Evolutionary conservation across 768 basidiomycete genomes (phyloP).

Genomic region (Lactarius vividus): DNA sequence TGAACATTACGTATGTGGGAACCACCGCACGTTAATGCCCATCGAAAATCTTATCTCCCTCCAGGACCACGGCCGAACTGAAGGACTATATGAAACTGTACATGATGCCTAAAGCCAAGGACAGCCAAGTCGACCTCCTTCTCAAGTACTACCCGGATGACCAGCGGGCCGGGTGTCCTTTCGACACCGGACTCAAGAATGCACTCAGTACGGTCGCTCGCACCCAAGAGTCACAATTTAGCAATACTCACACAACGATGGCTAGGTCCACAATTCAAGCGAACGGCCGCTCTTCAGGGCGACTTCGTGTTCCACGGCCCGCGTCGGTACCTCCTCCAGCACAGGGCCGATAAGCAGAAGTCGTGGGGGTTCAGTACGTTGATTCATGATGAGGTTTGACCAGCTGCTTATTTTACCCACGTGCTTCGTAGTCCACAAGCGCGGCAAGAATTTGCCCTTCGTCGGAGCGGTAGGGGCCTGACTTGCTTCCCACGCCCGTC

Average conservation of each 20-base stretch:
- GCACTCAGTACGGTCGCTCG: conserved; percentile 32
- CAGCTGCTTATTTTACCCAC: no score
- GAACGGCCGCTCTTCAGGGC: conserved; percentile 23
- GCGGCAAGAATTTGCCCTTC: conserved; percentile 16
- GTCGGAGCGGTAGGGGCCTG: conserved; percentile 21
- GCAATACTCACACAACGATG: background rate
- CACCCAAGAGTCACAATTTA: background rate
- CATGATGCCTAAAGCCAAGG: no score
- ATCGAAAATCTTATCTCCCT: background rate
- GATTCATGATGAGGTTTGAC: no score
- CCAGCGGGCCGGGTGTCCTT: conserved; percentile 27
- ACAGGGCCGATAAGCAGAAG: conserved; percentile 18
- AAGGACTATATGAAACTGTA: no score
- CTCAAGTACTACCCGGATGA: no score
- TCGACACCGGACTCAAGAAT: conserved; percentile 25
- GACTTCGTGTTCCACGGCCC: conserved; percentile 29
- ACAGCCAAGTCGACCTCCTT: no score
- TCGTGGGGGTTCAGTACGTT: conserved; percentile 25
- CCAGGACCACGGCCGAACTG: conserved; percentile 7
- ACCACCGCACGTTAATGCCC: background rate
- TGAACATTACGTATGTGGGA: conserved; percentile 34
- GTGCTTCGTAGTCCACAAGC: conserved; percentile 20
- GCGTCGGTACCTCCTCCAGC: conserved; percentile 20
- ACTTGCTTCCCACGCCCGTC: no score
- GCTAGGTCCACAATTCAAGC: conserved; percentile 24